Percentiles rank a stretch among this genome's conserved stretches.
phyloP scores from a whole-genome alignment of 2,329 filamentous ascomycete genomes.

The Fusarium burgessii region DNA sequence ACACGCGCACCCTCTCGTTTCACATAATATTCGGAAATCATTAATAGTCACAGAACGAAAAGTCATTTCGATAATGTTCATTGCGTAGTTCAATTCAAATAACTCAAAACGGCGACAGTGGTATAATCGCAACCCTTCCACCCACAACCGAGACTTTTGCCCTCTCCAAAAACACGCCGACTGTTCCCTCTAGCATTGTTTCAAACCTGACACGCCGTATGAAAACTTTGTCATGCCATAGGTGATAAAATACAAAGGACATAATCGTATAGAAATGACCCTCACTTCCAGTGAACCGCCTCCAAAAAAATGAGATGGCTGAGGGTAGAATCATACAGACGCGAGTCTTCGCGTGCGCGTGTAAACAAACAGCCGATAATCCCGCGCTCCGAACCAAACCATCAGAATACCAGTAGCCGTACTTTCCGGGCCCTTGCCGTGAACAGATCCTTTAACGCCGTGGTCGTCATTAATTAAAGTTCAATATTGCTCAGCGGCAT shows the following conservation, averaged over 20 bases:
- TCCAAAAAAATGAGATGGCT: constrained; percentile 37
- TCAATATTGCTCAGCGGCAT: constrained; percentile 38
- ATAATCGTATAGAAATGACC: constrained; percentile 39
- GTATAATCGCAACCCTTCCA: constrained; percentile 40
- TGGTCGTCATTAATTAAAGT: constrained; percentile 55
- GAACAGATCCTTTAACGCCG: constrained; percentile 51
- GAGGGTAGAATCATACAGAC: constrained; percentile 37
- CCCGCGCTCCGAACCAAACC: constrained; percentile 45
- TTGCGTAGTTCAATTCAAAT: constrained; percentile 22
- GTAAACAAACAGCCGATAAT: constrained; percentile 42
- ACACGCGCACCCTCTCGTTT: constrained; percentile 13
- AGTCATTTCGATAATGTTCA: constrained; percentile 7
- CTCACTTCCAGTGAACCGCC: constrained; percentile 32
- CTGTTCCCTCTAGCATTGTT: constrained; percentile 33
- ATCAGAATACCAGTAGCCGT: constrained; percentile 45
- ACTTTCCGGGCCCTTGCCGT: constrained; percentile 44
- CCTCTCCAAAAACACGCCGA: constrained; percentile 28
- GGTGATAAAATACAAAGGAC: constrained; percentile 44
- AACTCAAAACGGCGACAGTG: constrained; percentile 40
- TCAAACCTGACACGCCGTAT: constrained; percentile 34
- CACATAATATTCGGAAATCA: background rate
- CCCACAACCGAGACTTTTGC: constrained; percentile 33
- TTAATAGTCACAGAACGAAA: background rate
- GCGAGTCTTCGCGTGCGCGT: constrained; percentile 35
- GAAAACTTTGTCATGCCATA: constrained; percentile 36